Evolutionary conservation across 768 basidiomycete genomes (phyloP).

Genomic region (Mycena rebaudengoi): DNA sequence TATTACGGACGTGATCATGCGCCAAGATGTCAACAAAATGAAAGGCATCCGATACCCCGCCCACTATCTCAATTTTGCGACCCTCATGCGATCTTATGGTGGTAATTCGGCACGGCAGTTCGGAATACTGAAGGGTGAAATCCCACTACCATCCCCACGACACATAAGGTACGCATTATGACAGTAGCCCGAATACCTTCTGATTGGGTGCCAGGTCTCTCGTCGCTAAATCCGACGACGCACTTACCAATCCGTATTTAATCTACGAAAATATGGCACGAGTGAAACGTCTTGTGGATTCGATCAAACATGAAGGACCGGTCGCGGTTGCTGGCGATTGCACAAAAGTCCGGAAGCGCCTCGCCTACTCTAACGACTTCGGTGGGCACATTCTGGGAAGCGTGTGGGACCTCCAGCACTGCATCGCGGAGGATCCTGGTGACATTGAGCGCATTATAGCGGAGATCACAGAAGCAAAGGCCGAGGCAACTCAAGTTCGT

Average conservation of each 20-base stretch:
- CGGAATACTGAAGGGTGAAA: background rate
- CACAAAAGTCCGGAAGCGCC: constrained; percentile 33
- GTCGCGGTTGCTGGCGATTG: constrained; percentile 34
- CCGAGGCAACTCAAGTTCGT: constrained; percentile 31
- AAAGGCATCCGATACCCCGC: background rate
- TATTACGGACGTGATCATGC: background rate
- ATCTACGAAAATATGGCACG: constrained; percentile 37
- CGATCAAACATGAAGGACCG: constrained; percentile 28
- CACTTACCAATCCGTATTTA: constrained; percentile 33
- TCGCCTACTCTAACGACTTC: constrained; percentile 34
- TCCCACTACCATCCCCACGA: background rate
- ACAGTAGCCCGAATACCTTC: no score
- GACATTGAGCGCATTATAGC: constrained; percentile 35
- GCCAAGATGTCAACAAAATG: background rate
- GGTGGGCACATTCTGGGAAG: constrained; percentile 37
- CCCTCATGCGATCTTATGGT: constrained; percentile 5
- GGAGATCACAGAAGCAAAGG: constrained; percentile 22
- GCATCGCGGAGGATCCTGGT: constrained; percentile 28
- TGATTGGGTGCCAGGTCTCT: no score
- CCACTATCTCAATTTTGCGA: background rate
- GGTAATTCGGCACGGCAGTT: background rate
- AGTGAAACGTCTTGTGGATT: constrained; percentile 30
- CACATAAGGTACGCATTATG: background rate
- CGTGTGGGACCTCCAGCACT: constrained; percentile 24
- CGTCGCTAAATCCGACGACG: constrained; percentile 28